These are phyloP conservation scores for Erysimum cheiranthoides DNA, from an alignment of 345 rosid genomes.

Conservation along the genomic window DNA sequence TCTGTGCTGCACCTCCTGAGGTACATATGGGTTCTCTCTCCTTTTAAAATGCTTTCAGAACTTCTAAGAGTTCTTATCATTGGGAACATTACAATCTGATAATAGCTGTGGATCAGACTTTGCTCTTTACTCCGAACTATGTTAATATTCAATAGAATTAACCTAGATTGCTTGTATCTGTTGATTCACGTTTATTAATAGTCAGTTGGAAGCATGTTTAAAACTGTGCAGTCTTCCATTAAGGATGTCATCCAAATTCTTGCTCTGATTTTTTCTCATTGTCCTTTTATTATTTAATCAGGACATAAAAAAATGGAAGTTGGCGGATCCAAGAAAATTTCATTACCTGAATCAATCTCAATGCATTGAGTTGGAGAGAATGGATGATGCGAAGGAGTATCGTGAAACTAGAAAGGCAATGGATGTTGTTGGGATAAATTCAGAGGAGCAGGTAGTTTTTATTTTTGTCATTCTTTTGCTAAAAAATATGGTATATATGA, in stretches of 20 bases:
- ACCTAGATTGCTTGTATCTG: conserved; percentile 16
- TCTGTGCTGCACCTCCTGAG: conserved; percentile 96
- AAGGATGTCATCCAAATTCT: background rate
- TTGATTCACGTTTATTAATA: conserved; percentile 19
- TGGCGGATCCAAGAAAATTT: conserved; percentile 82
- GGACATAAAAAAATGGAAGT: conserved; percentile 76
- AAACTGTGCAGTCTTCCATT: conserved; percentile 30
- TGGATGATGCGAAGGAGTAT: conserved; percentile 91
- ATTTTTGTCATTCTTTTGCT: conserved; percentile 9
- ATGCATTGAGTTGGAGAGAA: conserved; percentile 80
- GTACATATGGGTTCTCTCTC: conserved; percentile 46
- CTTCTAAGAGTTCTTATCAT: background rate
- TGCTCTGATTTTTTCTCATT: conserved; percentile 2
- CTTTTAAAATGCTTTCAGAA: conserved; percentile 5
- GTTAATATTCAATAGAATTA: conserved; percentile 24
- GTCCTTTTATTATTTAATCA: conserved; percentile 41
- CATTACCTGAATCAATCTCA: conserved; percentile 94
- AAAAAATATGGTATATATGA: conserved; percentile 1
- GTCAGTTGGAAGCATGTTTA: conserved; percentile 3
- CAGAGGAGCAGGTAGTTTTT: conserved; percentile 82
- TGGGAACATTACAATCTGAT: background rate
- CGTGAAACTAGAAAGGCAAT: conserved; percentile 83
- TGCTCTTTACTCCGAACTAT: conserved; percentile 12
- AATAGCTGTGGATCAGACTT: conserved; percentile 29
- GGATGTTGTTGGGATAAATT: conserved; percentile 91